Conservation (phyloP, 1,139 yeast species). For the Nakaseomyces nivariensis region DNA sequence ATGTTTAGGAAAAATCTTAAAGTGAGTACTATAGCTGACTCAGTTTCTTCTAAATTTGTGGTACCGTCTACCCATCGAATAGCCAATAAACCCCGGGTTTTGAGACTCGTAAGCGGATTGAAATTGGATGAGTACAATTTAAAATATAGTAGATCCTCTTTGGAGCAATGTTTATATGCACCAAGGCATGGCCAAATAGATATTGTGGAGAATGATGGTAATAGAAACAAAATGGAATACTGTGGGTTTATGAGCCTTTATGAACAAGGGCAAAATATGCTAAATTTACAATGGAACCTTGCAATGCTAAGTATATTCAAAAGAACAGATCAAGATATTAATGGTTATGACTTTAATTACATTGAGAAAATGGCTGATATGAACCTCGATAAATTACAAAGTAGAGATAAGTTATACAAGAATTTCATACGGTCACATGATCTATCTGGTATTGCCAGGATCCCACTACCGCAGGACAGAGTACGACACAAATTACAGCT, state of each 20-base stretch:
- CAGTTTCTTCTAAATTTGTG: neutral
- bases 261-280: neutral
- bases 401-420: neutral
- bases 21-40: neutral
- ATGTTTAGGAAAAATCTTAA: too few relatives aligned
- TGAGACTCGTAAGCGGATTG: neutral
- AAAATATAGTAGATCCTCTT: neutral
- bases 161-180: neutral
- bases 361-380: constrained; percentile 4
- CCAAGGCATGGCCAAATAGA: neutral
- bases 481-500: neutral
- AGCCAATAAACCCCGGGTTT: neutral
- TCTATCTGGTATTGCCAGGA: neutral
- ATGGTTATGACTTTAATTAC: constrained; percentile 12
- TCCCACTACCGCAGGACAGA: neutral
- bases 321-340: constrained; percentile 8
- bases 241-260: neutral
- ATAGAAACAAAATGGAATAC: too few relatives aligned
- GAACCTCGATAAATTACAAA: neutral
- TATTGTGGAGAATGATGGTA: neutral
- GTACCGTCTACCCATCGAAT: neutral
- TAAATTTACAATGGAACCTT: neutral
- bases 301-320: constrained; percentile 5
- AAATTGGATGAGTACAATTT: neutral
- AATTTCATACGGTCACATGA: neutral